Evolutionary conservation across 495 filamentous ascomycete genomes (phyloP).

Genomic region (Xanthoparmelia taractica): DNA sequence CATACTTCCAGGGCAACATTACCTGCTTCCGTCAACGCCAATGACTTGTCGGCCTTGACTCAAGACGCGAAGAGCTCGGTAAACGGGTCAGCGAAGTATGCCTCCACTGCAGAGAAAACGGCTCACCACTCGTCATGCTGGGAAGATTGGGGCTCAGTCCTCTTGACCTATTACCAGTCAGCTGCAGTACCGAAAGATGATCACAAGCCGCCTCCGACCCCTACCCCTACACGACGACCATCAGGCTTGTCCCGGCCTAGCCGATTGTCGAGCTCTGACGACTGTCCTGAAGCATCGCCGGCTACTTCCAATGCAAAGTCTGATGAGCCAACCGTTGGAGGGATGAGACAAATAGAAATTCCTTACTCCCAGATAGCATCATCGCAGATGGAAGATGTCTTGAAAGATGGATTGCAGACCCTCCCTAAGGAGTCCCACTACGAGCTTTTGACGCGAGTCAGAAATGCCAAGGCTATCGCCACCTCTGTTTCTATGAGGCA

Average conservation of each 20-base stretch:
- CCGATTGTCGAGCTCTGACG: constrained; percentile 46
- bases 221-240: constrained; percentile 42
- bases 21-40: constrained; percentile 52
- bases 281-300: constrained; percentile 47
- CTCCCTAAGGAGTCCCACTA: constrained; percentile 69
- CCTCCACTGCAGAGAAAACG: constrained; percentile 27
- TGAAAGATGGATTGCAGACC: constrained; percentile 54
- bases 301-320: constrained; percentile 30
- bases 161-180: constrained; percentile 56
- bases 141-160: constrained; percentile 63
- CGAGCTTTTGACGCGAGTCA: constrained; percentile 75
- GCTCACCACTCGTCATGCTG: constrained; percentile 33
- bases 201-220: constrained; percentile 38
- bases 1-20: constrained; percentile 34
- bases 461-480: constrained; percentile 69
- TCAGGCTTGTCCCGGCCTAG: constrained; percentile 34
- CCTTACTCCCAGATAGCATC: constrained; percentile 55
- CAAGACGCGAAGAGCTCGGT: constrained; percentile 42
- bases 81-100: constrained; percentile 36
- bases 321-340: constrained; percentile 33
- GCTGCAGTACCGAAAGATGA: constrained; percentile 30
- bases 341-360: constrained; percentile 62
- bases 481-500: constrained; percentile 58
- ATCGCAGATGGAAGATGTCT: constrained; percentile 56
- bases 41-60: constrained; percentile 67